Conservation (phyloP, 148 eudicot species). For the Vaccinium vitisidaea region DNA sequence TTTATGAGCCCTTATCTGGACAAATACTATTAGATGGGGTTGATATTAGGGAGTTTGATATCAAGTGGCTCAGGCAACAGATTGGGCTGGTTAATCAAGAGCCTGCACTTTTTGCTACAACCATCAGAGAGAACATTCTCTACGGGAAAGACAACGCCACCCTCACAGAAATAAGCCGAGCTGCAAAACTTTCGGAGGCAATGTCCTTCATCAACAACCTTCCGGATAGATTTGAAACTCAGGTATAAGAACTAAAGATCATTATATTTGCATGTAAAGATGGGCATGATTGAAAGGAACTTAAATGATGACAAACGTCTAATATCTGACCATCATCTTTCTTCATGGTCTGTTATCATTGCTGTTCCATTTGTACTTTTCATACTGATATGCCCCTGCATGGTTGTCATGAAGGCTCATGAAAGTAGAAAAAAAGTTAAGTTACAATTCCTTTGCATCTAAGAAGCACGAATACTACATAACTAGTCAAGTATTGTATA, state of each 20-base stretch:
- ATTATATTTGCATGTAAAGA: not conserved
- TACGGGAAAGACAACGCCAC: conserved; percentile 89
- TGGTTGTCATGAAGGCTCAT: not conserved
- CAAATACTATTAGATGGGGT: conserved; percentile 63
- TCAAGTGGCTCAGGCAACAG: conserved; percentile 83
- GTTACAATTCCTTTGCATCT: no score
- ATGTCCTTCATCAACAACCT: conserved; percentile 74
- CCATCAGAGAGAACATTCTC: conserved; percentile 83
- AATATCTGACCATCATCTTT: not conserved
- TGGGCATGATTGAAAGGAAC: not conserved
- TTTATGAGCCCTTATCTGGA: conserved; percentile 87
- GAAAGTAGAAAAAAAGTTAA: not conserved
- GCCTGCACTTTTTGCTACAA: conserved; percentile 92
- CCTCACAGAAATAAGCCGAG: conserved; percentile 73
- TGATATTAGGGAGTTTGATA: conserved; percentile 62
- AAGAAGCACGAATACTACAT: no score
- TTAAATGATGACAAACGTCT: no score
- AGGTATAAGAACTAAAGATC: conserved; percentile 40
- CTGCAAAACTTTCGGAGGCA: conserved; percentile 92
- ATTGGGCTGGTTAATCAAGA: conserved; percentile 97
- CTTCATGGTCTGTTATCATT: not conserved
- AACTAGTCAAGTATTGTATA: no score
- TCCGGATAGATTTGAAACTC: conserved; percentile 92
- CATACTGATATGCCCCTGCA: not conserved
- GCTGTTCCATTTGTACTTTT: not conserved